These are phyloP conservation scores for Claviceps pazoutovae DNA, from an alignment of 2,329 filamentous ascomycete genomes.

Conservation along the genomic window DNA sequence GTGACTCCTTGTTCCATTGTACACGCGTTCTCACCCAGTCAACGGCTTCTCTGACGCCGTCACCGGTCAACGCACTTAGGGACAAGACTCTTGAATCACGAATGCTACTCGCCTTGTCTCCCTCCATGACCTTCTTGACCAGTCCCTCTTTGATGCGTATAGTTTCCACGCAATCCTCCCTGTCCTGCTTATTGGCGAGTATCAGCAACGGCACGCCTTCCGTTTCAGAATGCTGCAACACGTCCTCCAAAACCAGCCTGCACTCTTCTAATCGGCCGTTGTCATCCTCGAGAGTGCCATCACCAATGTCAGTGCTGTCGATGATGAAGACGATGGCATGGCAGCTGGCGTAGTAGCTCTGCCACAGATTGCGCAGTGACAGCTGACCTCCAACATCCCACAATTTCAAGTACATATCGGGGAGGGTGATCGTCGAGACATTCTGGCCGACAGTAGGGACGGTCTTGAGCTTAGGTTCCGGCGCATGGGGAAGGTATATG, in stretches of 20 bases:
- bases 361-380: constrained; percentile 79
- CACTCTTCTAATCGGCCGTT: constrained; percentile 70
- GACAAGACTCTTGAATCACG: constrained; percentile 85
- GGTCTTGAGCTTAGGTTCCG: constrained; percentile 61
- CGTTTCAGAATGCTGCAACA: constrained; percentile 74
- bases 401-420: constrained; percentile 94
- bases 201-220: constrained; percentile 86
- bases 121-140: constrained; percentile 90
- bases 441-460: constrained; percentile 97
- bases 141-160: constrained; percentile 94
- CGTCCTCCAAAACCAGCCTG: constrained; percentile 74
- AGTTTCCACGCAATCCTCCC: constrained; percentile 94
- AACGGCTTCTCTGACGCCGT: constrained; percentile 86
- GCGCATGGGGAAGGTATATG: constrained; percentile 54
- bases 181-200: constrained; percentile 92
- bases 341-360: constrained; percentile 84
- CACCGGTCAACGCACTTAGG: constrained; percentile 76
- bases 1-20: constrained; percentile 89
- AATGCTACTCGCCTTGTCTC: constrained; percentile 73
- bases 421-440: constrained; percentile 77
- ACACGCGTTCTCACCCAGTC: constrained; percentile 89
- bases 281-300: constrained; percentile 50
- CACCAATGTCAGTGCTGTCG: constrained; percentile 84
- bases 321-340: constrained; percentile 98
- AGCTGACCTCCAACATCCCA: constrained; percentile 97